Evolutionary conservation across 1,139 yeast species (phyloP).

Genomic region (Spencermartinsiella ligniputridi): DNA sequence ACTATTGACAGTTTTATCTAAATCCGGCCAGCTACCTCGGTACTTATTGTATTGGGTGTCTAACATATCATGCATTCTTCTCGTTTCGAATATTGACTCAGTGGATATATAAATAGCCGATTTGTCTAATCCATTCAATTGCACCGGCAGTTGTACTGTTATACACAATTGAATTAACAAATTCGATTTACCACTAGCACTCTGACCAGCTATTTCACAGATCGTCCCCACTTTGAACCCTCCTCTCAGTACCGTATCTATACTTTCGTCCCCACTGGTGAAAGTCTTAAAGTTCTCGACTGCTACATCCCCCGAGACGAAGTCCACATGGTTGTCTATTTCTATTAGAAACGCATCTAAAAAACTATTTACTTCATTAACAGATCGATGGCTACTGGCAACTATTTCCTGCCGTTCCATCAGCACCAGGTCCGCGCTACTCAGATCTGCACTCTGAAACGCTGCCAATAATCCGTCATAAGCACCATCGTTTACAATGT

Average conservation of each 20-base stretch:
- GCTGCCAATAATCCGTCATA: conserved; percentile 1
- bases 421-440: conserved; percentile 42
- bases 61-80: conserved; percentile 24
- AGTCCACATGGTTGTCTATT: not conserved
- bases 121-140: conserved; percentile 43
- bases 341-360: conserved; percentile 22
- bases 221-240: conserved; percentile 65
- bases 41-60: conserved; percentile 6
- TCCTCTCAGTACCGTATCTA: conserved; percentile 60
- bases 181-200: conserved; percentile 84
- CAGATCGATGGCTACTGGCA: conserved; percentile 43
- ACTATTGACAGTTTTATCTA: not conserved
- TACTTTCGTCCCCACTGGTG: conserved; percentile 54
- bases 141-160: conserved; percentile 48
- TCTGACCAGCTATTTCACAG: conserved; percentile 79
- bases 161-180: conserved; percentile 60
- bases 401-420: conserved; percentile 41
- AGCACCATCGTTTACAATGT: not conserved
- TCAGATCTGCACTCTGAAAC: conserved; percentile 25
- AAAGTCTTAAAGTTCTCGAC: conserved; percentile 27
- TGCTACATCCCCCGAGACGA: not conserved
- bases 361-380: conserved; percentile 45
- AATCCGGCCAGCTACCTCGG: not conserved
- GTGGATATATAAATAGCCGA: conserved; percentile 68
- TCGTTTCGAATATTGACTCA: conserved; percentile 63